These are phyloP conservation scores for Tolypocladium tropicale DNA, from an alignment of 2,329 filamentous ascomycete species.

Conservation along the genomic window DNA sequence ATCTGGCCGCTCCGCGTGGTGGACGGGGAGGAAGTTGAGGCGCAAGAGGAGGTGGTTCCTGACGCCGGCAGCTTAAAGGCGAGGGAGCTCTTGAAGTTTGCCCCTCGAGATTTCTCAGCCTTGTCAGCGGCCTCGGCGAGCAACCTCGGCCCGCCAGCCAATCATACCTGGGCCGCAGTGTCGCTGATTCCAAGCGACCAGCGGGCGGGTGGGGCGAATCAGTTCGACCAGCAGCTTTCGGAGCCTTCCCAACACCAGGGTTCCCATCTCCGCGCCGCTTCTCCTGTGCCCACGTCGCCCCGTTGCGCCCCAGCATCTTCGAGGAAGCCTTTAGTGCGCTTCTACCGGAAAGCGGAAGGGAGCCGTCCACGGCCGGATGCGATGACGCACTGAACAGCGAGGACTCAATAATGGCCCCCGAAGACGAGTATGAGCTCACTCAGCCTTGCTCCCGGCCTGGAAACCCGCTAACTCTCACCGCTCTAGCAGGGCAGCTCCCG, in stretches of 20 bases:
- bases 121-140: not conserved
- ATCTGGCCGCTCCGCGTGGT: not conserved
- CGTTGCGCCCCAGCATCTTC: too few relatives aligned
- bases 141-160: not conserved
- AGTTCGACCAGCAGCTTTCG: not conserved
- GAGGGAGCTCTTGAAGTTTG: not conserved
- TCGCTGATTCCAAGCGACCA: not conserved
- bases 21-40: not conserved
- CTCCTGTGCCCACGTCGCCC: not conserved
- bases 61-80: not conserved
- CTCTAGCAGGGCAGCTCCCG: not conserved
- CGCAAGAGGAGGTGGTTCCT: not conserved
- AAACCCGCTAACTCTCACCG: not conserved
- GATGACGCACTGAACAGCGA: not conserved
- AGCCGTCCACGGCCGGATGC: not conserved
- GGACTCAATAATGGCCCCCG: conserved; percentile 2
- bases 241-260: not conserved
- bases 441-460: not conserved
- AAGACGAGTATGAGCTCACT: conserved; percentile 3
- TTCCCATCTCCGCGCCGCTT: not conserved
- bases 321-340: not conserved
- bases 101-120: not conserved
- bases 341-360: not conserved
- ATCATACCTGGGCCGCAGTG: not conserved
- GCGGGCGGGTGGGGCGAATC: not conserved